These are phyloP conservation scores for Candolleomyces eurysporus DNA, from an alignment of 768 basidiomycete genomes.

Conservation along the genomic window DNA sequence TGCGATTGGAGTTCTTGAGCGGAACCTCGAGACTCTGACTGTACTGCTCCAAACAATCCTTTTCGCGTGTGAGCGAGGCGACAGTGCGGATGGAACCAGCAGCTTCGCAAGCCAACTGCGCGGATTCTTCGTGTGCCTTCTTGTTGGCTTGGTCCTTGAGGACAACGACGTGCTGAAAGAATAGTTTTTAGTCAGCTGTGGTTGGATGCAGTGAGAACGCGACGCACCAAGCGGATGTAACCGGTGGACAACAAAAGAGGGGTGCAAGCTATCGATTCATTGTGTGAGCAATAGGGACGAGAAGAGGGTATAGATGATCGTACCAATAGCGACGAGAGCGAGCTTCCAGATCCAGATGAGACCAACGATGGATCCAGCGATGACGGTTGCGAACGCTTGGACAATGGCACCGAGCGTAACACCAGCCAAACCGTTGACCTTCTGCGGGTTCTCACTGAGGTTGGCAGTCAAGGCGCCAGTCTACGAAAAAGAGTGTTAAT, in stretches of 20 bases:
- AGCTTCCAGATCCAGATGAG: constrained; percentile 65
- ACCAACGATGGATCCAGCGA: constrained; percentile 67
- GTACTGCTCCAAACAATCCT: constrained; percentile 59
- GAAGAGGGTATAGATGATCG: too few relatives aligned
- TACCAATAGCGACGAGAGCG: constrained; percentile 63
- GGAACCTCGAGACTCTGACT: constrained; percentile 62
- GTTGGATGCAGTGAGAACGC: constrained; percentile 20
- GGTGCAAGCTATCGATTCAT: constrained; percentile 39
- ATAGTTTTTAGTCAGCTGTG: neutral
- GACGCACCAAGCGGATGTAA: constrained; percentile 74
- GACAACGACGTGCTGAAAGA: constrained; percentile 70
- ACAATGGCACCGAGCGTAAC: constrained; percentile 78
- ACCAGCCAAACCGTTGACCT: constrained; percentile 75
- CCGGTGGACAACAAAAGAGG: constrained; percentile 70
- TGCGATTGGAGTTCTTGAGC: constrained; percentile 52
- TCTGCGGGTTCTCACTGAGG: constrained; percentile 75
- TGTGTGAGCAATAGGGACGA: too few relatives aligned
- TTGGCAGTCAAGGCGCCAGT: constrained; percentile 71
- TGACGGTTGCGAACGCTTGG: constrained; percentile 58
- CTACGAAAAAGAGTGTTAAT: constrained; percentile 20
- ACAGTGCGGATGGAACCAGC: constrained; percentile 88
- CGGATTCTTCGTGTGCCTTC: constrained; percentile 71
- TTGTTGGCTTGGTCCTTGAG: constrained; percentile 85
- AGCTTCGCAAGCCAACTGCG: constrained; percentile 90
- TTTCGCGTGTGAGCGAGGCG: constrained; percentile 73